A percentile compares a stretch with the other conserved stretches of the same genome.
Conservation (phyloP, 2,329 filamentous ascomycete species). For the Scedosporium boydii region DNA sequence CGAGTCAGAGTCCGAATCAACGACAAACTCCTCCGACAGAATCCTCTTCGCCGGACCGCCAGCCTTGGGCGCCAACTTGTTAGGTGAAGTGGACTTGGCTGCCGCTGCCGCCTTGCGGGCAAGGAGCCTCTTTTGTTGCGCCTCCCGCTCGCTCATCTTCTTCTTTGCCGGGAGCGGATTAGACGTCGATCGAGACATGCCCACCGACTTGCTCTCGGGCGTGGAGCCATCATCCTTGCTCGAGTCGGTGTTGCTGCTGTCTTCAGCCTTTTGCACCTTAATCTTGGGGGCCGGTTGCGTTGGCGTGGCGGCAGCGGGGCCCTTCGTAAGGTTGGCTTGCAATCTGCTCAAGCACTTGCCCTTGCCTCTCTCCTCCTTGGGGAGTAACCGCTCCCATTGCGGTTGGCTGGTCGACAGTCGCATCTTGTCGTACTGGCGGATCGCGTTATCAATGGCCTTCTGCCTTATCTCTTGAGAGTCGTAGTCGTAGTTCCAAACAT, state of each 20-base stretch:
- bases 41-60: slow-evolving; percentile 14
- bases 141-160: slow-evolving; percentile 43
- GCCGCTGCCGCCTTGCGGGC: slow-evolving; percentile 6
- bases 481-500: slow-evolving; percentile 55
- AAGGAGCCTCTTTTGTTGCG: slow-evolving; percentile 46
- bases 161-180: slow-evolving; percentile 46
- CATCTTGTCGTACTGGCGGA: slow-evolving; percentile 49
- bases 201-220: slow-evolving; percentile 19
- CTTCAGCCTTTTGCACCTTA: slow-evolving; percentile 41
- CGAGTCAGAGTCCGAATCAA: slow-evolving; percentile 46
- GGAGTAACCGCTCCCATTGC: slow-evolving; percentile 53
- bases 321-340: slow-evolving; percentile 48
- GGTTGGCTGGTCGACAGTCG: slow-evolving; percentile 45
- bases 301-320: slow-evolving; percentile 27
- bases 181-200: slow-evolving; percentile 39
- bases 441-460: slow-evolving; percentile 50
- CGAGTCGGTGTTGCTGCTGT: slow-evolving; percentile 21
- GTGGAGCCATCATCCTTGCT: slow-evolving; percentile 17
- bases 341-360: slow-evolving; percentile 53
- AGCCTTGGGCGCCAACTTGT: slow-evolving; percentile 19
- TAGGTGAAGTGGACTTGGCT: slow-evolving; percentile 17
- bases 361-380: slow-evolving; percentile 44
- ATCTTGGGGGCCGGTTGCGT: slow-evolving; percentile 29
- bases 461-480: slow-evolving; percentile 44
- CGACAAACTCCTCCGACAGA: slow-evolving; percentile 46